Conservation (phyloP, 78 protist species). For the Salpingoeca rosetta region DNA sequence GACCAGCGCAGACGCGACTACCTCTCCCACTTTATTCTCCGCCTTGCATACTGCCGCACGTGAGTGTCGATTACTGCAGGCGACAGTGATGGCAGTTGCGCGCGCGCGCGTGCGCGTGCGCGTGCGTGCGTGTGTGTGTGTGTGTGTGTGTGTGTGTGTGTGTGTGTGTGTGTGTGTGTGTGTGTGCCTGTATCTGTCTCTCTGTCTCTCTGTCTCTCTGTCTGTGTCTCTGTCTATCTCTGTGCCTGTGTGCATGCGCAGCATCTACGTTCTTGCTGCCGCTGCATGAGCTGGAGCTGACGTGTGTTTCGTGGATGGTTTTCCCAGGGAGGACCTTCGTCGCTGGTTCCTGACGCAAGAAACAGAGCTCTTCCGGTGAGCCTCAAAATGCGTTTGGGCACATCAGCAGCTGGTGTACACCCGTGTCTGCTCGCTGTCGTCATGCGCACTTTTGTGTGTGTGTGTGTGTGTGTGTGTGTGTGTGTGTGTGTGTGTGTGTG, state of each 20-base stretch:
- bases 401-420: too few species aligned
- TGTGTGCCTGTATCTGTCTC: neutral
- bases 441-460: neutral
- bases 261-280: too few species aligned
- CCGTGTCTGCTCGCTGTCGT: neutral
- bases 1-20: too few species aligned
- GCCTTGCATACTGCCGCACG: neutral
- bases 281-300: too few species aligned
- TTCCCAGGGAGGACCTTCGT: constrained; percentile 10
- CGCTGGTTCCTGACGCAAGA: constrained; percentile 30
- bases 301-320: neutral
- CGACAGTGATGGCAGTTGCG: neutral
- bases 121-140: neutral
- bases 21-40: neutral
- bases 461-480: neutral
- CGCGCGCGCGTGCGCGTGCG: neutral
- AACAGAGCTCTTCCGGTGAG: neutral
- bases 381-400: neutral
- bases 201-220: neutral
- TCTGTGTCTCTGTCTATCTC: neutral
- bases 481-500: neutral
- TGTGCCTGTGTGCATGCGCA: neutral
- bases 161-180: neutral
- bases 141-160: neutral
- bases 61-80: neutral